These are phyloP conservation scores for Fraxinus xanthoxyloides DNA, from an alignment of 305 asterid species.

Conservation along the genomic window DNA sequence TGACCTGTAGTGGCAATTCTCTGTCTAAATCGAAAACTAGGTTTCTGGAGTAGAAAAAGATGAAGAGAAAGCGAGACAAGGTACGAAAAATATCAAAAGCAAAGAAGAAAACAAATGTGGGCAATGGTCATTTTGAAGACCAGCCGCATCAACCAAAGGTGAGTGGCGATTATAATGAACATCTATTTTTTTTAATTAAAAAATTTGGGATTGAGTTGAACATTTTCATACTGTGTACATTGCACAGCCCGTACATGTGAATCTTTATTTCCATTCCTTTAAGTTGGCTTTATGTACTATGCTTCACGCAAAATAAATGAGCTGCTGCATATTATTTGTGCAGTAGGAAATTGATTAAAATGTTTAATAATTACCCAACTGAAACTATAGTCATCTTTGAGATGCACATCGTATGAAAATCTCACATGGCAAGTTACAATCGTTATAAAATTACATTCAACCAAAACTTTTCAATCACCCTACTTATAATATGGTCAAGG, in stretches of 20 bases:
- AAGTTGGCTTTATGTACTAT: not conserved
- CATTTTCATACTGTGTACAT: not conserved
- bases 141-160: not conserved
- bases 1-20: too few species aligned
- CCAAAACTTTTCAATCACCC: too few species aligned
- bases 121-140: not conserved
- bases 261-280: too few species aligned
- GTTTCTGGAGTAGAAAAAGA: not conserved
- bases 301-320: not conserved
- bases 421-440: too few species aligned
- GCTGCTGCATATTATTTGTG: not conserved
- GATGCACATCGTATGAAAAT: too few species aligned
- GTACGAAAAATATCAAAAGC: not conserved
- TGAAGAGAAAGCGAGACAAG: not conserved
- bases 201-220: not conserved
- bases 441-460: too few species aligned
- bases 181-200: not conserved
- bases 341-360: too few species aligned
- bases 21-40: too few species aligned
- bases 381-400: too few species aligned
- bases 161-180: not conserved
- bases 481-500: too few species aligned
- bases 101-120: not conserved
- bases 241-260: not conserved
- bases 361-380: too few species aligned